Conservation (phyloP, 2,329 filamentous ascomycete genomes). For the Cryphonectria japonica region DNA sequence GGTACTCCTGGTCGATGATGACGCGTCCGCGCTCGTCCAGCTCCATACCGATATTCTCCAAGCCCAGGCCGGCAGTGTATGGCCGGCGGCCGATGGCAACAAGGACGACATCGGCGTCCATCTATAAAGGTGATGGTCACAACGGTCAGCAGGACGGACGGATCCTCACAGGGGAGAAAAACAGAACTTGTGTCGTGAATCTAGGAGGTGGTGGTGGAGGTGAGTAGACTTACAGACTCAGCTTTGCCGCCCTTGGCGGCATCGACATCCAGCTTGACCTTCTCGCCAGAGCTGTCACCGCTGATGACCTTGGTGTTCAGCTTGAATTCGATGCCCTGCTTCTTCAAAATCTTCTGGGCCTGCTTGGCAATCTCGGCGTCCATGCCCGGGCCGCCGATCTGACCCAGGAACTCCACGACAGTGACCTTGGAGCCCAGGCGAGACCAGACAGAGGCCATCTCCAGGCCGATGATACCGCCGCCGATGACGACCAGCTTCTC, state of each 20-base stretch:
- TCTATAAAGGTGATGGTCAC: slow-evolving; percentile 48
- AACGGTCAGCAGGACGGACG: slow-evolving; percentile 16
- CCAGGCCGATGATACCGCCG: slow-evolving; percentile 96
- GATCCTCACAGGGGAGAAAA: background rate
- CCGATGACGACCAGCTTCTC: slow-evolving; percentile 98
- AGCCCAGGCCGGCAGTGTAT: slow-evolving; percentile 87
- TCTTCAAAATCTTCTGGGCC: slow-evolving; percentile 88
- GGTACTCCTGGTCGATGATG: slow-evolving; percentile 98
- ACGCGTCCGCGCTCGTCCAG: slow-evolving; percentile 91
- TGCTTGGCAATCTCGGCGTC: slow-evolving; percentile 90
- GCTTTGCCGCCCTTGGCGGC: slow-evolving; percentile 95
- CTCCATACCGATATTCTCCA: slow-evolving; percentile 93
- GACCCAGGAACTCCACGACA: slow-evolving; percentile 92
- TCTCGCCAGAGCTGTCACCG: slow-evolving; percentile 79
- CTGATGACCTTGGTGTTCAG: slow-evolving; percentile 91
- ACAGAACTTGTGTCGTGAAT: background rate
- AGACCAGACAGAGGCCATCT: slow-evolving; percentile 99
- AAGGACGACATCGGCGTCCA: slow-evolving; percentile 93
- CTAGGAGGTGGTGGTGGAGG: background rate
- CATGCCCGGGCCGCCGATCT: slow-evolving; percentile 98
- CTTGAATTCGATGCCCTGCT: slow-evolving; percentile 99
- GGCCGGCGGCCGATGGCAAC: slow-evolving; percentile 95
- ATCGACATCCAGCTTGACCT: slow-evolving; percentile 82
- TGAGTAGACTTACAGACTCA: slow-evolving; percentile 69
- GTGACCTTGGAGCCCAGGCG: slow-evolving; percentile 92